These are phyloP conservation scores for Scedosporium minutisporum DNA, from an alignment of 2,329 filamentous ascomycete genomes.

Conservation along the genomic window DNA sequence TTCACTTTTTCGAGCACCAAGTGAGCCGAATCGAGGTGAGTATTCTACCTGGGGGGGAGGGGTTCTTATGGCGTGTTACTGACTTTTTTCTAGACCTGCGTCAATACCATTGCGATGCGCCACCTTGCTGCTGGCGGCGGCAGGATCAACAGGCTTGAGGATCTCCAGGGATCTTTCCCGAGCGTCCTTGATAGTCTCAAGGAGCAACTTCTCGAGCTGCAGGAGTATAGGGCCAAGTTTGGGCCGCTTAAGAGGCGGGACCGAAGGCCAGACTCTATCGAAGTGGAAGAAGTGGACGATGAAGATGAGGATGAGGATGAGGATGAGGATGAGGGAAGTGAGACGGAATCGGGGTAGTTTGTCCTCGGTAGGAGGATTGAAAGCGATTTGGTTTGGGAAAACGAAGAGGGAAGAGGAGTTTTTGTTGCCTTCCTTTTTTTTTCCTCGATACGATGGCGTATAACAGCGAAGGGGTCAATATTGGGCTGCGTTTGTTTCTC, in stretches of 20 bases:
- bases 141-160: slow-evolving; percentile 51
- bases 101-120: slow-evolving; percentile 68
- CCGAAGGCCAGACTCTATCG: background rate
- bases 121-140: slow-evolving; percentile 66
- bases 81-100: slow-evolving; percentile 52
- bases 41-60: slow-evolving; percentile 8
- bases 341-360: slow-evolving; percentile 21
- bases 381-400: too few species aligned
- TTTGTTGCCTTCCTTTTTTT: background rate
- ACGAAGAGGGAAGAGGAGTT: too few species aligned
- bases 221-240: slow-evolving; percentile 46
- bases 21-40: slow-evolving; percentile 90
- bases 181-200: slow-evolving; percentile 57
- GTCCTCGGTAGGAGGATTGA: background rate
- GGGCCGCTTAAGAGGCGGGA: slow-evolving; percentile 26
- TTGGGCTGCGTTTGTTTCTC: slow-evolving; percentile 3
- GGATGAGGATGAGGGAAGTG: slow-evolving; percentile 17
- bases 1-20: slow-evolving; percentile 90
- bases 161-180: slow-evolving; percentile 69
- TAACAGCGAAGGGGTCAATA: background rate
- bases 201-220: slow-evolving; percentile 53
- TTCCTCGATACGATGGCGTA: background rate
- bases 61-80: background rate
- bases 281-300: background rate
- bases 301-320: background rate